These are phyloP conservation scores for Tolypocladium tropicale DNA, from an alignment of 2,329 filamentous ascomycete species.

Conservation along the genomic window DNA sequence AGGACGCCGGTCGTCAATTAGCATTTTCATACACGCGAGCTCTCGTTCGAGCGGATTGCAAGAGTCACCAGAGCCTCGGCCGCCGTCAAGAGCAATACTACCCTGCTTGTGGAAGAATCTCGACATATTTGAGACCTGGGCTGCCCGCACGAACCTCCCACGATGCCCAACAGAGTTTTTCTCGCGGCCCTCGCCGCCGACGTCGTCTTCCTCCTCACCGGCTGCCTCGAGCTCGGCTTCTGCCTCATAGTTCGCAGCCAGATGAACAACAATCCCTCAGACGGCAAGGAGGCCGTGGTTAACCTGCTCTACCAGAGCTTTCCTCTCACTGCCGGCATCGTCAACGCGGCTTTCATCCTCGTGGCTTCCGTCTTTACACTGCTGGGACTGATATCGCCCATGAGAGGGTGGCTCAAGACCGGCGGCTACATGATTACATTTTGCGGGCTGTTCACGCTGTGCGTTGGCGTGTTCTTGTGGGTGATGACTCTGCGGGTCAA, in stretches of 20 bases:
- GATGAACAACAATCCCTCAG: constrained; percentile 28
- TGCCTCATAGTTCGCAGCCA: constrained; percentile 40
- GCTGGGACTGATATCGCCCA: constrained; percentile 59
- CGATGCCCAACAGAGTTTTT: constrained; percentile 47
- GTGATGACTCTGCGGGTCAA: constrained; percentile 61
- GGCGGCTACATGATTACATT: constrained; percentile 55
- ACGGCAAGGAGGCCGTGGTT: constrained; percentile 38
- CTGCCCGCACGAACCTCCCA: constrained; percentile 2
- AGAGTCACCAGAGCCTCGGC: not conserved
- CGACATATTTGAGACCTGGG: not conserved
- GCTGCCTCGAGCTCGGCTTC: constrained; percentile 45
- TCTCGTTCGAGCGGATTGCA: not conserved
- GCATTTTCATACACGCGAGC: not conserved
- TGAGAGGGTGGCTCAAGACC: constrained; percentile 59
- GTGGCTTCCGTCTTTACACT: constrained; percentile 58
- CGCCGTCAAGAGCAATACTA: not conserved
- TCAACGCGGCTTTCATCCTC: constrained; percentile 63
- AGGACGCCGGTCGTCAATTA: not conserved
- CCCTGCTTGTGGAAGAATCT: not conserved
- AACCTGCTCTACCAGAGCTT: constrained; percentile 43
- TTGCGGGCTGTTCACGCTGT: constrained; percentile 53
- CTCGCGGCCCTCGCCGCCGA: constrained; percentile 37
- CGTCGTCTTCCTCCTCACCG: constrained; percentile 41
- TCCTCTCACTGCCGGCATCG: constrained; percentile 55
- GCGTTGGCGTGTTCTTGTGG: constrained; percentile 60